Evolutionary conservation across 2,329 filamentous ascomycete species (phyloP).

Genomic region (Thielaviopsis ethacetica): DNA sequence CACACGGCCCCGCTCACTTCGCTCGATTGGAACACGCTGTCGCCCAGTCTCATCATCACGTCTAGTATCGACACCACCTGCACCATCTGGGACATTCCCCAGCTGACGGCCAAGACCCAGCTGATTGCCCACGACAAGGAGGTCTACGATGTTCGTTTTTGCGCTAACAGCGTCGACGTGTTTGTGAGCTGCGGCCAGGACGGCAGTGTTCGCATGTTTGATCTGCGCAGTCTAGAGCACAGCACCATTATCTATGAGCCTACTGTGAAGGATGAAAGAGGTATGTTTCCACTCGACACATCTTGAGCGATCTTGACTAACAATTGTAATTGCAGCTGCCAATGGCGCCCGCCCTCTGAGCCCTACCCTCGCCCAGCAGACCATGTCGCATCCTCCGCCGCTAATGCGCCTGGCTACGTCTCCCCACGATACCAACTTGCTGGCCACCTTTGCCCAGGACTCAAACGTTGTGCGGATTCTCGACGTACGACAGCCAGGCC

Average conservation of each 20-base stretch:
- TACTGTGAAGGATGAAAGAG: conserved; percentile 64
- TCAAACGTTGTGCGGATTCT: conserved; percentile 86
- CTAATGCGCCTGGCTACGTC: conserved; percentile 73
- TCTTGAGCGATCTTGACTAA: conserved; percentile 15
- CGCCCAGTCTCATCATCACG: conserved; percentile 92
- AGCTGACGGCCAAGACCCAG: conserved; percentile 92
- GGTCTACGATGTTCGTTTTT: conserved; percentile 96
- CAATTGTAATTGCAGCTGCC: conserved; percentile 24
- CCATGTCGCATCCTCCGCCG: conserved; percentile 60
- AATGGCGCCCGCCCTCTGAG: conserved; percentile 46
- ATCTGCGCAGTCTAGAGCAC: conserved; percentile 87
- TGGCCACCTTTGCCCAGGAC: conserved; percentile 94
- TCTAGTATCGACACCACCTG: conserved; percentile 98
- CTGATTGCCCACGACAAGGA: conserved; percentile 98
- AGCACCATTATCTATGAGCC: conserved; percentile 99
- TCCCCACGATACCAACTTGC: conserved; percentile 83
- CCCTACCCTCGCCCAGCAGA: conserved; percentile 60
- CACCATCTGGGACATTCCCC: conserved; percentile 98
- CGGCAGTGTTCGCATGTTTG: conserved; percentile 97
- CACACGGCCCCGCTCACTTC: conserved; percentile 94
- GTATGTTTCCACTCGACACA: too few species aligned
- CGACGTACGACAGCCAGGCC: conserved; percentile 88
- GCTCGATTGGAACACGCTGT: conserved; percentile 95
- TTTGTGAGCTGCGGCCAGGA: conserved; percentile 97
- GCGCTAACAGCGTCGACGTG: conserved; percentile 93